Conservation (phyloP, 129 eudicot species). For the Flaveria sonorensis region DNA sequence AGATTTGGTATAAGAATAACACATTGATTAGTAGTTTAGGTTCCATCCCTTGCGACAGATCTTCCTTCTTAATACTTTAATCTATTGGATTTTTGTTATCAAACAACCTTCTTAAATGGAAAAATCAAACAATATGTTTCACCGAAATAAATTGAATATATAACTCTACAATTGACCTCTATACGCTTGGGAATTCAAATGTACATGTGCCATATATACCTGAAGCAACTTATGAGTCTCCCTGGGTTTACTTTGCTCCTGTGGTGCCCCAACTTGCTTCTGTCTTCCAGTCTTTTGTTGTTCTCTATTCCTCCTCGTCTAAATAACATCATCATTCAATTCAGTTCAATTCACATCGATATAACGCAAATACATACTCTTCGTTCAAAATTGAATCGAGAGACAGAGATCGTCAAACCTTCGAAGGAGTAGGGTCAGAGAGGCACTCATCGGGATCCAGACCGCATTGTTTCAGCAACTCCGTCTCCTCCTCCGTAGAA, state of each 20-base stretch:
- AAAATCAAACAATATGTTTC: background rate
- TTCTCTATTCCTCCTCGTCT: constrained; percentile 63
- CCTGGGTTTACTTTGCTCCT: constrained; percentile 49
- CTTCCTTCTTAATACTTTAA: background rate
- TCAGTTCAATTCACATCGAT: background rate
- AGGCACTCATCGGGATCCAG: constrained; percentile 80
- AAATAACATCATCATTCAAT: background rate
- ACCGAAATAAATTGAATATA: background rate
- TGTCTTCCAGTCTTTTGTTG: constrained; percentile 40
- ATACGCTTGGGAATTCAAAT: background rate
- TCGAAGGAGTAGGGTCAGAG: constrained; percentile 57
- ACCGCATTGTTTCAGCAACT: constrained; percentile 73
- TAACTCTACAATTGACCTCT: background rate
- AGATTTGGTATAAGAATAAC: too few relatives aligned
- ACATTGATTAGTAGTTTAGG: too few relatives aligned
- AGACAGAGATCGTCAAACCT: constrained; percentile 41
- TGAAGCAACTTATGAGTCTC: constrained; percentile 90
- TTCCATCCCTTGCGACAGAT: background rate
- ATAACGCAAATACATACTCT: background rate
- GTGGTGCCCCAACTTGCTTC: constrained; percentile 31
- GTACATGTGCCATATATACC: constrained; percentile 36
- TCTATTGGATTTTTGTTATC: background rate
- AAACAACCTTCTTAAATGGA: background rate
- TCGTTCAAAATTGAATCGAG: background rate
- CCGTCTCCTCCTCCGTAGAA: constrained; percentile 50